Base-by-base conservation (phyloP, 2,329 filamentous ascomycete species). In the Cladorrhinum sp. region DNA sequence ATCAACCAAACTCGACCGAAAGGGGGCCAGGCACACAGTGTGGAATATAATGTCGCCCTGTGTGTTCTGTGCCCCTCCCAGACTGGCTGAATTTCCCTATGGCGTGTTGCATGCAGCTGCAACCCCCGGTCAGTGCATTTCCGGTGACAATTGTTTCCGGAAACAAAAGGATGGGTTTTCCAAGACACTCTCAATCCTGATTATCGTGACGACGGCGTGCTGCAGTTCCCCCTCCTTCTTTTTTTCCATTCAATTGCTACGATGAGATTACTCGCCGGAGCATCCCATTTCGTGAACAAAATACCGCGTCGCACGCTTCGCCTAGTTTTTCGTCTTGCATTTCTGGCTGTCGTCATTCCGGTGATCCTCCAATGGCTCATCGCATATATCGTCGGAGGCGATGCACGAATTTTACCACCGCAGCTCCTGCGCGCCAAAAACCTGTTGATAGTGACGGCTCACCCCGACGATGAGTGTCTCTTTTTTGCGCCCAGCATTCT, bases 391-490 rank as follows among this genome's bases (percentile, higher is more conserved):
- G 67, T 77, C 9, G 74, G 72, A 18, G 67, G 68, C 33, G 73
- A 76, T 61, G 73, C 73, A 16, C 66, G 74, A 5, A 66, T 77
- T 52, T 69, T 76, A 1, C 74, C 75, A 6, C 65, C 69, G 0
- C 71, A 72, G 48, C 70, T 77, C 18, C 68, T 71, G 12, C 62
- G 63, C 54, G 71, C 74, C 14, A 72, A 70, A 46, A 76, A 72
- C 62, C 62, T 77, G 3, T 61, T 77, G 23, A 67, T 77, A 30
- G 73, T 77, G 12, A 77, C 75, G 12, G 74, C 75, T 2, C 74
- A 76, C 46, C 71, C 71, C 14, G 75, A 74, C 33, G 74, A 76
- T 7, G 80, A 81, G 64, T 74, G 71, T 26, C 68, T 73, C 5
- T 74, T 73, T 59, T 73, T 73, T 49, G 60, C 72, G 3, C 72